Evolutionary conservation across 352 stramenopile genomes (phyloP), one percentile per base, ranked within the genome.

Genomic region (Phytophthora hibernalis): DNA sequence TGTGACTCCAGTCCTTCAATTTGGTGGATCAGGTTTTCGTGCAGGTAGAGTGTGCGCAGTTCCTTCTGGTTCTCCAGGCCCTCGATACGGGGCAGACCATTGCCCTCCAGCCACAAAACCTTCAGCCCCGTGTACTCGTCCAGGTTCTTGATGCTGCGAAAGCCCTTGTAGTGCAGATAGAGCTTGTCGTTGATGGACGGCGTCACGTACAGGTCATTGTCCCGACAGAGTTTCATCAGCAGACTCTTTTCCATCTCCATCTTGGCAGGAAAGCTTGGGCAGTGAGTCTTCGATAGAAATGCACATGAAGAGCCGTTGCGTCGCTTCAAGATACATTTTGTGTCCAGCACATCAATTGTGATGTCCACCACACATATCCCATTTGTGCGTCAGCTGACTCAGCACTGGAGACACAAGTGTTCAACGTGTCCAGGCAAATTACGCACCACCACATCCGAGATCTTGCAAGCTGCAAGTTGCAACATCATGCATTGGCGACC

Each of bases 101-200:
- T 98, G 51, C 95, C 95, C 62, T 98, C 95, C 26, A 98, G 83
- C 94, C 93, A 98, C 21, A 98, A 75, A 22, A 97, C 93, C 63
- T 97, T 97, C 22, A 98, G 74, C 1, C 90, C 91, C 13, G 89
- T 98, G 86, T 98, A 99, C 63, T 97, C 88, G 16, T 98, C 94
- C 42, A 99, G 78, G 61, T 99, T 98, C 47, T 97, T 70, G 67
- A 99, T 98, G 37, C 80, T 66, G 20, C 79, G 79, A 59, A 98
- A 99, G 33, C 96, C 96, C 74, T 98, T 98, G 81, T 98, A 98
- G 74, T 99, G 96, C 26, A 99, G 75, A 65, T 99, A 99, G 33
- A 99, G 81, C 59, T 97, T 98, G 74, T 99, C 94, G 74, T 98
- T 99, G 67, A 98, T 89, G 64, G 76, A 58, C 22, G 96, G 89